These are phyloP conservation scores for Teunomyces lycoperdinae DNA, from an alignment of 805 yeast species.

Conservation along the genomic window DNA sequence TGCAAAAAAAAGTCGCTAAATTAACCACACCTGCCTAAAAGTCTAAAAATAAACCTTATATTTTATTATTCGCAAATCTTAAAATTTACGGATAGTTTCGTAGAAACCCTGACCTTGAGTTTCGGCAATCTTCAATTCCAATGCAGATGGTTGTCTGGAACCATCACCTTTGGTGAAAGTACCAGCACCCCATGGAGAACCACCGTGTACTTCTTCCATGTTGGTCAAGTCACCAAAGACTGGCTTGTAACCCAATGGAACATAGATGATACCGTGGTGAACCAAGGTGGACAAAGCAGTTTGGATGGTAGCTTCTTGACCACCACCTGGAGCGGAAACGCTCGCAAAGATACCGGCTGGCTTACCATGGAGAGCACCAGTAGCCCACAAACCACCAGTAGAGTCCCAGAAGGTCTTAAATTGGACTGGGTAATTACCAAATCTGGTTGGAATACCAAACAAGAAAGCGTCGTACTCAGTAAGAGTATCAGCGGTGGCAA, in stretches of 20 bases:
- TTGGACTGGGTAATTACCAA: constrained; percentile 78
- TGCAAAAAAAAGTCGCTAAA: background rate
- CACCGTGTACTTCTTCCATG: constrained; percentile 70
- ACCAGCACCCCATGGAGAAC: constrained; percentile 88
- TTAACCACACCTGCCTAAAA: too few relatives aligned
- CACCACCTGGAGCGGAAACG: constrained; percentile 78
- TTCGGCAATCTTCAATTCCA: constrained; percentile 61
- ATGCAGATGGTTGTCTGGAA: constrained; percentile 59
- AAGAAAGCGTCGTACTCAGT: constrained; percentile 72
- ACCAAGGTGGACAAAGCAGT: constrained; percentile 62
- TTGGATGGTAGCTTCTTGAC: constrained; percentile 71
- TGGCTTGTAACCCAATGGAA: constrained; percentile 73
- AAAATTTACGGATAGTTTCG: constrained; percentile 25
- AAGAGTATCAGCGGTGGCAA: constrained; percentile 59
- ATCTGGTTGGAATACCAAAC: constrained; percentile 86
- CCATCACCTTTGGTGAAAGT: constrained; percentile 76
- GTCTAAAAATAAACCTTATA: background rate
- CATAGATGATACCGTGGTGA: constrained; percentile 78
- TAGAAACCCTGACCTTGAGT: constrained; percentile 67
- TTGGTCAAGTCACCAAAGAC: constrained; percentile 53
- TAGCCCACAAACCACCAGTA: constrained; percentile 78
- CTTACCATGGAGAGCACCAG: constrained; percentile 70
- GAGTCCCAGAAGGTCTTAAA: constrained; percentile 73
- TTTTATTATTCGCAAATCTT: background rate
- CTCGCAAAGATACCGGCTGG: constrained; percentile 70